Evolutionary conservation across 2,329 filamentous ascomycete species (phyloP), one percentile per base, ranked within the genome.

Genomic region (Coniosporium tulheliwenetii): DNA sequence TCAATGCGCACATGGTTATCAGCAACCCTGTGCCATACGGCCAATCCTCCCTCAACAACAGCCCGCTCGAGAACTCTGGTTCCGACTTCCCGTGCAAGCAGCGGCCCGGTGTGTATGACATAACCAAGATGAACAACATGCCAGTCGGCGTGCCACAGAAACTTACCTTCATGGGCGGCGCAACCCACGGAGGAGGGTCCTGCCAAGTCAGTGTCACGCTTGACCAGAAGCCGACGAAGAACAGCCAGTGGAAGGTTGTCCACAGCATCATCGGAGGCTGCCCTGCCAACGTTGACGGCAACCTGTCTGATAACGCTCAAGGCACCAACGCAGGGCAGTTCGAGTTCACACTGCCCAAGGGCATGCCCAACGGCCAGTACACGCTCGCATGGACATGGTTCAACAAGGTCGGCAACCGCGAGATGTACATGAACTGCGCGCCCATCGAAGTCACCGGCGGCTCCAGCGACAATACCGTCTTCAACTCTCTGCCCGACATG

Each of bases 351-450:
- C 75, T 95, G 5, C 89, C 87, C 0, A 57, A 69, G 0, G 73
- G 78, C 15, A 70, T 95, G 37, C 75, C 79, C 8, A 65, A 78
- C 1, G 91, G 89, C 3, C 72, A 86, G 34, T 87, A 82, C 19
- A 83, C 79, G 0, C 68, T 96, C 5, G 85, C 85, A 0, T 96
- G 87, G 86, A 85, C 85, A 1, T 96, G 91, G 91, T 77, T 93
- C 62, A 96, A 96, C 62, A 81, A 81, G 44, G 54, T 93, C 8
- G 91, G 91, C 2, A 94, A 94, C 65, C 79, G 87, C 1, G 91
- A 96, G 57, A 85, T 94, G 71, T 95, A 96, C 70, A 93, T 94
- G 86, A 93, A 94, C 71, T 98, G 89, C 51, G 85, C 81, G 0
- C 76, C 84, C 0, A 60, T 93, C 38, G 71, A 68, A 0, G 69